These are phyloP conservation scores for Papiliotrema terrestris DNA, from an alignment of 1,284 basidiomycete species.

Conservation along the genomic window DNA sequence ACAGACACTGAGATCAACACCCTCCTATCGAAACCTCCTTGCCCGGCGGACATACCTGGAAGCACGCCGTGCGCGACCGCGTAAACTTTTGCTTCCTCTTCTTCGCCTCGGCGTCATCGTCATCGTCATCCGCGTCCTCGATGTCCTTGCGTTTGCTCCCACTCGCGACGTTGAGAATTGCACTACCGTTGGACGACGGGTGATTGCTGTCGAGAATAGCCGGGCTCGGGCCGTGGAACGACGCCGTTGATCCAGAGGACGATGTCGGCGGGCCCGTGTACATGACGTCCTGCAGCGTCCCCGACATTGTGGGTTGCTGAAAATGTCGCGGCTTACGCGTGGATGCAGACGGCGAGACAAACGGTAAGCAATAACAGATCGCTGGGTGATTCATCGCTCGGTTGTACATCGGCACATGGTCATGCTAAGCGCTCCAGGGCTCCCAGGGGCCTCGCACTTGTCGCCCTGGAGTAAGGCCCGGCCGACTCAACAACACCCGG, in stretches of 20 bases:
- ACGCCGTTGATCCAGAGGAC: neutral
- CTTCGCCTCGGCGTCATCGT: neutral
- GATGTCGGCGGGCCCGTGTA: neutral
- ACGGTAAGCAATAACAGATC: no score
- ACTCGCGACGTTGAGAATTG: no score
- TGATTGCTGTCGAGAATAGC: neutral
- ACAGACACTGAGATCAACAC: no score
- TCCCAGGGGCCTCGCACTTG: no score
- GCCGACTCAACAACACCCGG: no score
- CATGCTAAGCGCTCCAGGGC: no score
- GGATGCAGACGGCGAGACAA: no score
- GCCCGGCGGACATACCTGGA: constrained; percentile 8
- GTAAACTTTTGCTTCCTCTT: constrained; percentile 27
- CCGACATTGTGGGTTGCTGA: neutral
- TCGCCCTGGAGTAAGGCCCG: no score
- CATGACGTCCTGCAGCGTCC: neutral
- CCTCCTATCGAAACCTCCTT: neutral
- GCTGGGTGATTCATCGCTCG: no score
- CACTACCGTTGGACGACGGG: no score
- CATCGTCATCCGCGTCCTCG: neutral
- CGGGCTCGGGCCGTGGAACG: neutral
- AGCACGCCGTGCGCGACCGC: constrained; percentile 20
- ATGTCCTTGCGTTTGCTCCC: neutral
- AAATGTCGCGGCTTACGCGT: no score
- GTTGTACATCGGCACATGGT: no score